phyloP scores from a whole-genome alignment of 192 early-diverging fungal genomes.

The Bifiguratus adelaidae region DNA sequence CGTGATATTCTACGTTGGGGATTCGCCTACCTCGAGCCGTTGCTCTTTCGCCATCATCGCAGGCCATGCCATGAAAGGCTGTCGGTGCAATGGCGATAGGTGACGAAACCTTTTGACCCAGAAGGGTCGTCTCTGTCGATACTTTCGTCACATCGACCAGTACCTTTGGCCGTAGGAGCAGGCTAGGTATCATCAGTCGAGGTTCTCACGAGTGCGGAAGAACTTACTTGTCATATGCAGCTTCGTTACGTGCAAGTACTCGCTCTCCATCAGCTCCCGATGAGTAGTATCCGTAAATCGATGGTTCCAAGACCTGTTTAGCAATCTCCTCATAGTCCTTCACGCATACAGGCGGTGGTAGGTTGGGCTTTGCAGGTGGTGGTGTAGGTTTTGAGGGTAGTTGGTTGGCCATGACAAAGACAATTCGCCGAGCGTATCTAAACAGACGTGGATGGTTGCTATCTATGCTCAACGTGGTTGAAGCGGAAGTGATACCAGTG shows the following conservation, averaged over 20 bases:
- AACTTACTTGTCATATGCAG: background rate
- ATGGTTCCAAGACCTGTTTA: background rate
- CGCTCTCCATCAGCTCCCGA: background rate
- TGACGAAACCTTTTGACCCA: constrained; percentile 7
- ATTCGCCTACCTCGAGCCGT: constrained; percentile 38
- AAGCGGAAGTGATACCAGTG: too few relatives aligned
- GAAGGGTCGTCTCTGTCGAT: constrained; percentile 4
- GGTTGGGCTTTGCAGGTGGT: too few relatives aligned
- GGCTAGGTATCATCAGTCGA: background rate
- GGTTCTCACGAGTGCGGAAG: background rate
- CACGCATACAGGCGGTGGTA: too few relatives aligned
- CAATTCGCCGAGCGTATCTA: too few relatives aligned
- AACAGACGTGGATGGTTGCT: too few relatives aligned
- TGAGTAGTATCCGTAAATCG: background rate
- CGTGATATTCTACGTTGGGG: background rate
- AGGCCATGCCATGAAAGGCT: constrained; percentile 47
- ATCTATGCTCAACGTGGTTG: too few relatives aligned
- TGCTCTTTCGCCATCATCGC: constrained; percentile 53
- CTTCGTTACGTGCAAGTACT: background rate
- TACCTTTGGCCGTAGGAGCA: background rate
- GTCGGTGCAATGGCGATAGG: constrained; percentile 9
- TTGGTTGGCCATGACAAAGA: too few relatives aligned
- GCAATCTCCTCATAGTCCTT: background rate
- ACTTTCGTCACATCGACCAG: background rate
- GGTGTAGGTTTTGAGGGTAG: too few relatives aligned